These are phyloP conservation scores for Osmanthus fragrans DNA, from an alignment of 257 asterid genomes.

Conservation along the genomic window DNA sequence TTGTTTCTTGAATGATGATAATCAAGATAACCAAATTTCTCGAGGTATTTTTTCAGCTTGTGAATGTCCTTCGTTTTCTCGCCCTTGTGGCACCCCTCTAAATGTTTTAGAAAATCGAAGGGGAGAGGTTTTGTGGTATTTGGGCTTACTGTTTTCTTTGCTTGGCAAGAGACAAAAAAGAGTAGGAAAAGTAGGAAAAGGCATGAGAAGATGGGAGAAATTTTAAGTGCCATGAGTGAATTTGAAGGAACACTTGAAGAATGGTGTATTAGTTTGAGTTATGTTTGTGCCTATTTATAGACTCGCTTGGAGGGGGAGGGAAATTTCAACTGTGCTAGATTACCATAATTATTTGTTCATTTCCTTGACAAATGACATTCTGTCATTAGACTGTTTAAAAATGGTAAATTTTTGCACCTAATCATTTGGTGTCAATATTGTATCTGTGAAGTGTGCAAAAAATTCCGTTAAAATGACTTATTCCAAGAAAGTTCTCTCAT, in stretches of 20 bases:
- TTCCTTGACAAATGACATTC: too few relatives aligned
- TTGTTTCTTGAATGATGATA: not conserved
- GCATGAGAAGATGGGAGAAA: constrained; percentile 1
- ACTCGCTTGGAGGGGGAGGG: too few relatives aligned
- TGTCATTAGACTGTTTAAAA: too few relatives aligned
- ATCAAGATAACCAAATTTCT: constrained; percentile 36
- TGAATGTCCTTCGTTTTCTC: constrained; percentile 24
- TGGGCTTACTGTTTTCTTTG: constrained; percentile 13
- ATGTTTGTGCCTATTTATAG: too few relatives aligned
- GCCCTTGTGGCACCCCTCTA: constrained; percentile 38
- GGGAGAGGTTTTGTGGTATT: constrained; percentile 17
- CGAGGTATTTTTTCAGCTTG: constrained; percentile 28
- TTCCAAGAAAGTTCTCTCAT: too few relatives aligned
- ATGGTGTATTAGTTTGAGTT: not conserved
- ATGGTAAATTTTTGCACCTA: not conserved
- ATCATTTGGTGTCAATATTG: too few relatives aligned
- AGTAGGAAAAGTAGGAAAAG: constrained; percentile 9
- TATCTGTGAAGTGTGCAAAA: too few relatives aligned
- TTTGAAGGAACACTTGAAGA: not conserved
- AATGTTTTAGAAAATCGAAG: constrained; percentile 36
- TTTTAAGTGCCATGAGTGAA: constrained; percentile 17
- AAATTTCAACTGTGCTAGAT: too few relatives aligned
- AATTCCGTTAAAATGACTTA: too few relatives aligned
- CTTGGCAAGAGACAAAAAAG: constrained; percentile 1
- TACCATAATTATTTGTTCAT: too few relatives aligned